A percentile compares a stretch with the other conserved stretches of the same genome.
Conservation (phyloP, 1,284 basidiomycete species). For the Tilletia indica region DNA sequence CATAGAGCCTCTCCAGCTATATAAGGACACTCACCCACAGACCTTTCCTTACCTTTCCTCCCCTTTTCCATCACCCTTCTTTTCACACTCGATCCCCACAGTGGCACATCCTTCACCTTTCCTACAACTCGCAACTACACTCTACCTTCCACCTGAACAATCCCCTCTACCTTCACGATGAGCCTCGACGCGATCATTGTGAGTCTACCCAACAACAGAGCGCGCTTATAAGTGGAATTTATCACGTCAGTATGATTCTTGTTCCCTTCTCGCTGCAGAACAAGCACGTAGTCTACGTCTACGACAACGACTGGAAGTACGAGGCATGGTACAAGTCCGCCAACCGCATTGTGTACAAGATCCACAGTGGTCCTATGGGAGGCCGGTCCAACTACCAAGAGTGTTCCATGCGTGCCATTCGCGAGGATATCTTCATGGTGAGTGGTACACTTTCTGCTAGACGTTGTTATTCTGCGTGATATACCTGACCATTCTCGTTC, state of each 20-base stretch:
- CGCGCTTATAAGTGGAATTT: background rate
- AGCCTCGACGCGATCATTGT: background rate
- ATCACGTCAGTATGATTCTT: no score
- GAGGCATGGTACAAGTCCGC: conserved; percentile 3
- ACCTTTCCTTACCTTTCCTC: no score
- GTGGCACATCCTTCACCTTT: no score
- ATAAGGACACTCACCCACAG: no score
- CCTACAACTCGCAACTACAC: no score
- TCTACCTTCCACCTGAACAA: background rate
- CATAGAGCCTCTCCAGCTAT: no score
- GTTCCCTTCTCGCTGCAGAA: background rate
- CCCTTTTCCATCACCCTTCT: no score
- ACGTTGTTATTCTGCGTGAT: background rate
- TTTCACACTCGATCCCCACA: no score
- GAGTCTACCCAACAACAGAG: background rate
- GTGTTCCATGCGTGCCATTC: background rate
- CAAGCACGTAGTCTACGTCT: background rate
- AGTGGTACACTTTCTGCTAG: background rate
- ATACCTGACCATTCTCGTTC: no score
- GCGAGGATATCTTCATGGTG: conserved; percentile 2
- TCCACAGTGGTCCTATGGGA: conserved; percentile 1
- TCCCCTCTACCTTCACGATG: background rate
- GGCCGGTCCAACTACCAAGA: background rate
- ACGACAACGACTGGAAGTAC: background rate
- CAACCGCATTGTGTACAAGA: conserved; percentile 9